Evolutionary conservation across 1,284 basidiomycete species (phyloP), one percentile per base, ranked within the genome.

Genomic region (Rhodotorula glutinis): DNA sequence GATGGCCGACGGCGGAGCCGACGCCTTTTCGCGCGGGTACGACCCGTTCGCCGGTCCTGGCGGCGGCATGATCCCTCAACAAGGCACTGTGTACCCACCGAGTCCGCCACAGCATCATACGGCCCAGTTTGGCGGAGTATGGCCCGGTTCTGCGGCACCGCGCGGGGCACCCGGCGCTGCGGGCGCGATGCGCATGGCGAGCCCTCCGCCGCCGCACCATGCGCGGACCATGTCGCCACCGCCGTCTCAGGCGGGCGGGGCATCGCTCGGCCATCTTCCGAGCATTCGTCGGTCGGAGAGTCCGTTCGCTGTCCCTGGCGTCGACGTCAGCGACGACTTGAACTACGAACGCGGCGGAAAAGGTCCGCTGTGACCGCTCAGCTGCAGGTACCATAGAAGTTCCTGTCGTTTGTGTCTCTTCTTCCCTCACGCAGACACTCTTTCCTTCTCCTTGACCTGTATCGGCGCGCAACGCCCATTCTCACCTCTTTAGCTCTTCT

Each of bases 1-100:
- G 2, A 63, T 66, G 60, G 51, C 30, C 13, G 62, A 65, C 25
- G 63, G 53, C 17, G 63, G 69, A 13, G 57, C 55, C 7, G 57
- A 62, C 27, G 41, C 63, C 3, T 53, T 16, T 29, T 25, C 60
- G 27, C 38, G 43, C 21, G 27, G 27, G 0, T 69, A 66, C 46
- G 67, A 69, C 29, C 63, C 63, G 27, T 66, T 62, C 62, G 53
- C 46, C 29, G 52, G 29, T 3, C 27, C 27, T 16, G 30, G 17
- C 29, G 2, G 23, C 55, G n/a, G 46, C 21, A 10, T 21, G 33
- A 38, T 38, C 33, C 33, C 33, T 38, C 46, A 47, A 21, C 40
- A 23, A 19, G 54, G 49, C 5, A 46, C 44, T 27, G 55, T 53
- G n/a, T 67, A 67, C 54, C 66, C 66, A 19, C 66, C 62, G 44